These are phyloP conservation scores for Sporobolomyces phaffii DNA, from an alignment of 768 basidiomycete genomes.

Conservation along the genomic window DNA sequence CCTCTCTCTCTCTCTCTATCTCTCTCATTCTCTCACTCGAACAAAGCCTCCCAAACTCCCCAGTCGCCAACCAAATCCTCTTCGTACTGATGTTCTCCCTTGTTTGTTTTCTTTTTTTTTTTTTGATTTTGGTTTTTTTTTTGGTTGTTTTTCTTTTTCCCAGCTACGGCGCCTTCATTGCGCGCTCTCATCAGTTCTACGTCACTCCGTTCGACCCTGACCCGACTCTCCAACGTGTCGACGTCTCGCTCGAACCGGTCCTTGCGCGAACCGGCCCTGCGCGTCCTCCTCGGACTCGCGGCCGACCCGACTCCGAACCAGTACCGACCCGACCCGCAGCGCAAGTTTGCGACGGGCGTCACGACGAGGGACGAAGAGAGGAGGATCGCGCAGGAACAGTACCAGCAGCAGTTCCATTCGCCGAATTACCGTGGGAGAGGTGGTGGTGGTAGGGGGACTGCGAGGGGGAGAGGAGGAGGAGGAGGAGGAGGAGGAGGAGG, in stretches of 20 bases:
- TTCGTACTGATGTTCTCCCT: too few relatives aligned
- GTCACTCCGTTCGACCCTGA: slow-evolving; percentile 8
- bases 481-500: neutral
- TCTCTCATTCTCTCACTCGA: neutral
- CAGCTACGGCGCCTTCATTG: slow-evolving; percentile 18
- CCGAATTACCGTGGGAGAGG: slow-evolving; percentile 5
- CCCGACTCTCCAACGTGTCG: too few relatives aligned
- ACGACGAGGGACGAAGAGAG: neutral
- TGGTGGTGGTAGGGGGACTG: neutral
- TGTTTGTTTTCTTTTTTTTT: too few relatives aligned
- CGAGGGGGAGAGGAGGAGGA: slow-evolving; percentile 3
- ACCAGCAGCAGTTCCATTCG: neutral
- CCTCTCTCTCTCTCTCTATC: neutral
- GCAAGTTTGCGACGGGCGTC: slow-evolving; percentile 20
- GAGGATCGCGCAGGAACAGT: neutral
- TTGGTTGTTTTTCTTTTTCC: too few relatives aligned
- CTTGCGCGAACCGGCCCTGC: slow-evolving; percentile 15
- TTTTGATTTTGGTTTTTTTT: too few relatives aligned
- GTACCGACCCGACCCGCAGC: slow-evolving; percentile 17
- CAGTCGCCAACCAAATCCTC: too few relatives aligned
- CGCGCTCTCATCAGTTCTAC: slow-evolving; percentile 18
- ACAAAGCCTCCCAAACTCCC: too few relatives aligned
- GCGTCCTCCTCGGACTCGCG: slow-evolving; percentile 24
- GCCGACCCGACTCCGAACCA: neutral
- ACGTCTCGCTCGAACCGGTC: too few relatives aligned